phyloP scores from a whole-genome alignment of 805 yeast species.

The Wickerhamiella lipophila region DNA sequence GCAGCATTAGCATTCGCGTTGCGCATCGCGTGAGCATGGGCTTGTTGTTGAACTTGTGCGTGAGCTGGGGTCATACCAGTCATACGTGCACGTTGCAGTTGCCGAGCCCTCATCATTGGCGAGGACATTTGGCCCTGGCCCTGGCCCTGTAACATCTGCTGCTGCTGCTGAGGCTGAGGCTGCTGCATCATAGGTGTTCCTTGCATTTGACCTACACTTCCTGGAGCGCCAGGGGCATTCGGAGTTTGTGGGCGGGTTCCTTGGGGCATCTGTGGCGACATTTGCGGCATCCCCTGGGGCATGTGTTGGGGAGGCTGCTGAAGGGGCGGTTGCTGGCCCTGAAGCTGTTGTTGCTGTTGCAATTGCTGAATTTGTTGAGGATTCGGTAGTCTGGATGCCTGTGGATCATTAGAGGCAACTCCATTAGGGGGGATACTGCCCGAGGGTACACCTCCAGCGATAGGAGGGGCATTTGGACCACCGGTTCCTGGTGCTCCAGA shows the following conservation, averaged over 20 bases:
- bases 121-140: slow-evolving; percentile 4
- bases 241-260: neutral
- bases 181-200: slow-evolving; percentile 8
- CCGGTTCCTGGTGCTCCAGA: slow-evolving; percentile 16
- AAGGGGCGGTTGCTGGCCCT: slow-evolving; percentile 13
- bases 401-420: neutral
- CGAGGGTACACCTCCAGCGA: neutral
- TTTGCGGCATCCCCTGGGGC: slow-evolving; percentile 7
- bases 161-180: too few relatives aligned
- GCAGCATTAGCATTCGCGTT: slow-evolving; percentile 1
- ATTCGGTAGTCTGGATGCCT: slow-evolving; percentile 11
- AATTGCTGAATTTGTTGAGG: slow-evolving; percentile 11
- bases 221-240: too few relatives aligned
- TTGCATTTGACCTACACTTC: neutral
- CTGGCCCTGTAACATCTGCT: slow-evolving; percentile 11
- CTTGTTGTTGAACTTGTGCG: slow-evolving; percentile 15
- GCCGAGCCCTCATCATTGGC: neutral
- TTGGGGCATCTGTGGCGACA: slow-evolving; percentile 14
- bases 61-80: slow-evolving; percentile 14
- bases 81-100: slow-evolving; percentile 9
- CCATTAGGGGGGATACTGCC: neutral
- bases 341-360: slow-evolving; percentile 13
- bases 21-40: slow-evolving; percentile 14
- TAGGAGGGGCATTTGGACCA: neutral
- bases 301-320: slow-evolving; percentile 7